Conservation (phyloP, 345 rosid genomes). For the Clarkia xantiana region DNA sequence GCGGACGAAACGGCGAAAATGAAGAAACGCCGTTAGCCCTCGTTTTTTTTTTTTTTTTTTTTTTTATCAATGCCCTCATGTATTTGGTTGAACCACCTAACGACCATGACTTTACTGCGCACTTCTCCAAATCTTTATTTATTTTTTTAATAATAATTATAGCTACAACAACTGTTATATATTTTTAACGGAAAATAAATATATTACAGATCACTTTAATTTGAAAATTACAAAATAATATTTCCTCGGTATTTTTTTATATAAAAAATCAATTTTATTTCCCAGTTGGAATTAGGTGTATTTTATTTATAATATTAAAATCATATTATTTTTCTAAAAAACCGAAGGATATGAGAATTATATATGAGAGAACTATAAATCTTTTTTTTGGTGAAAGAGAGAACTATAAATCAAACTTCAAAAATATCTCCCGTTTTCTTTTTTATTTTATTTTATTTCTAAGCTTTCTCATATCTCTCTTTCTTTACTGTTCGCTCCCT, state of each 20-base stretch:
- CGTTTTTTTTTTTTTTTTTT: too few relatives aligned
- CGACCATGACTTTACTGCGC: slow-evolving; percentile 66
- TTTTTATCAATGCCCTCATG: too few relatives aligned
- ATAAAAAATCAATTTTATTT: too few relatives aligned
- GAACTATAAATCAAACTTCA: slow-evolving; percentile 26
- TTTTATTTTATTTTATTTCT: slow-evolving; percentile 64
- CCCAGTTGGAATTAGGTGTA: neutral
- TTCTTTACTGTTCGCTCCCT: slow-evolving; percentile 19
- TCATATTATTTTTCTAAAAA: slow-evolving; percentile 10
- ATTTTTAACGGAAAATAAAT: too few relatives aligned
- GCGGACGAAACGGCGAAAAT: slow-evolving; percentile 24
- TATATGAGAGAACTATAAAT: too few relatives aligned
- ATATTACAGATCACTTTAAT: too few relatives aligned
- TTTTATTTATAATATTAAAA: slow-evolving; percentile 7
- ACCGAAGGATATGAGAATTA: too few relatives aligned
- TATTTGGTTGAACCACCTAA: slow-evolving; percentile 98
- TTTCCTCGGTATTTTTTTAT: neutral
- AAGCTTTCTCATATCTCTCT: slow-evolving; percentile 17
- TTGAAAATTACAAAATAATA: too few relatives aligned
- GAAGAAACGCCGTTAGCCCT: slow-evolving; percentile 44
- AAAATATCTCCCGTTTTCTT: slow-evolving; percentile 28
- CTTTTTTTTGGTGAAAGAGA: too few relatives aligned
- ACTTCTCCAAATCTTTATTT: slow-evolving; percentile 13
- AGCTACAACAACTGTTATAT: too few relatives aligned
- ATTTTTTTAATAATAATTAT: too few relatives aligned